A percentile compares a stretch with the other conserved stretches of the same genome.
phyloP scores from a whole-genome alignment of 257 asterid genomes.

The Solanum virginianum region DNA sequence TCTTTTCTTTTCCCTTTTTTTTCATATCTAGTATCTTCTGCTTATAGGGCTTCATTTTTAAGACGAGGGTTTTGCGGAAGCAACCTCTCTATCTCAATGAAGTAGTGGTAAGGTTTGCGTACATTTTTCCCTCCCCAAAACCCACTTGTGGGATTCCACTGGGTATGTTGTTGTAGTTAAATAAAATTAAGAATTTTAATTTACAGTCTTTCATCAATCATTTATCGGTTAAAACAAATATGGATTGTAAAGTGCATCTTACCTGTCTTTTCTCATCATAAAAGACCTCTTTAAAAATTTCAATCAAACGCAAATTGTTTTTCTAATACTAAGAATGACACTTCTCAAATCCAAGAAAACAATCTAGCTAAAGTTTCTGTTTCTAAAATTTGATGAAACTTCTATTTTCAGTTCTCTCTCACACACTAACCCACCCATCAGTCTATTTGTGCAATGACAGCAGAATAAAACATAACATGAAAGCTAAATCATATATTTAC shows the following conservation, averaged over 20 bases:
- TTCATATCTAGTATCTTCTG: too few species aligned
- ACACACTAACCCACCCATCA: not conserved
- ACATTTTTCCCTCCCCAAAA: too few species aligned
- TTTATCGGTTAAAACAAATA: not conserved
- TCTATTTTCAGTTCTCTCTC: not conserved
- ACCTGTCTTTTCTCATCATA: not conserved
- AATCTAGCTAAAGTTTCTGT: not conserved
- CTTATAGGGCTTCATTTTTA: too few species aligned
- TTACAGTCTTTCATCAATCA: not conserved
- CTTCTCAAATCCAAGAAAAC: not conserved
- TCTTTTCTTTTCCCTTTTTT: too few species aligned
- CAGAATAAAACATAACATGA: not conserved
- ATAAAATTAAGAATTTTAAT: not conserved
- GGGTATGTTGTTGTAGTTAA: not conserved
- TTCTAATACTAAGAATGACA: not conserved
- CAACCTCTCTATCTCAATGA: too few species aligned
- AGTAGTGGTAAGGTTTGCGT: too few species aligned
- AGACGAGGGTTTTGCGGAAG: too few species aligned
- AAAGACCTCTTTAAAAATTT: not conserved
- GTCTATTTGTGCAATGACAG: not conserved
- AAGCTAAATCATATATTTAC: constrained; percentile 26
- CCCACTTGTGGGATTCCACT: too few species aligned
- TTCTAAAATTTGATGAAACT: not conserved
- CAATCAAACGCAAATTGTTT: not conserved
- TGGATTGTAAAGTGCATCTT: not conserved